A percentile compares a stretch with the other conserved stretches of the same genome.
Evolutionary conservation across 441 rosid genomes (phyloP).

Genomic region (Brassica hybrid): DNA sequence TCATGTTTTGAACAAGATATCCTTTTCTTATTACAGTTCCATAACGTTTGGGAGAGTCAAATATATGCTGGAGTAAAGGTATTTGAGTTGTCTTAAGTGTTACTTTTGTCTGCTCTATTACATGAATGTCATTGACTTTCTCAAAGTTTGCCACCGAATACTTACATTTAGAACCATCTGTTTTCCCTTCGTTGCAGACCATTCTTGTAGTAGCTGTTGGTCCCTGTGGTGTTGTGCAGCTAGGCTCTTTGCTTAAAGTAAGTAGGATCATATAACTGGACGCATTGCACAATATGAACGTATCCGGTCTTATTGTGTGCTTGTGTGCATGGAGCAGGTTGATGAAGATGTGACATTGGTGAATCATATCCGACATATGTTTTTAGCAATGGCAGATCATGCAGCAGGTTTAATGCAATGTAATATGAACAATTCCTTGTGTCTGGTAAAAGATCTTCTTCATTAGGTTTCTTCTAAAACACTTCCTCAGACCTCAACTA

Average conservation of each 20-base stretch:
- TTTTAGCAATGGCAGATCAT: conserved; percentile 55
- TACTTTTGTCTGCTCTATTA: background rate
- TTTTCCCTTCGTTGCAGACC: conserved; percentile 58
- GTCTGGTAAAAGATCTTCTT: conserved; percentile 55
- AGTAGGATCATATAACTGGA: conserved; percentile 36
- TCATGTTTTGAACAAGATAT: conserved; percentile 5
- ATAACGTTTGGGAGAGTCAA: conserved; percentile 83
- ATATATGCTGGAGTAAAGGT: conserved; percentile 87
- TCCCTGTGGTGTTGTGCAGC: conserved; percentile 87
- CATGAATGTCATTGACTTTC: conserved; percentile 15
- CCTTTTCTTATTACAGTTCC: conserved; percentile 54
- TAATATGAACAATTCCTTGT: conserved; percentile 51
- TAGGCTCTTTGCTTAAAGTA: conserved; percentile 83
- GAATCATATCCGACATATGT: conserved; percentile 65
- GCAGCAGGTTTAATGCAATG: conserved; percentile 47
- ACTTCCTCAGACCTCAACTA: conserved; percentile 13
- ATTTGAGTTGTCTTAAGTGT: conserved; percentile 16
- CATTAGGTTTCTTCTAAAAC: conserved; percentile 15
- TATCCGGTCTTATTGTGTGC: conserved; percentile 29
- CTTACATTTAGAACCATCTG: background rate
- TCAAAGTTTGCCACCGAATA: background rate
- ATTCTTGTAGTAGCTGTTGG: conserved; percentile 75
- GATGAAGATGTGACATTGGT: conserved; percentile 71
- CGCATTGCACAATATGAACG: background rate
- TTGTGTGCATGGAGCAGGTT: conserved; percentile 58